These are phyloP conservation scores for Pseudozyma sp. DNA, from an alignment of 1,284 basidiomycete genomes.

Conservation along the genomic window DNA sequence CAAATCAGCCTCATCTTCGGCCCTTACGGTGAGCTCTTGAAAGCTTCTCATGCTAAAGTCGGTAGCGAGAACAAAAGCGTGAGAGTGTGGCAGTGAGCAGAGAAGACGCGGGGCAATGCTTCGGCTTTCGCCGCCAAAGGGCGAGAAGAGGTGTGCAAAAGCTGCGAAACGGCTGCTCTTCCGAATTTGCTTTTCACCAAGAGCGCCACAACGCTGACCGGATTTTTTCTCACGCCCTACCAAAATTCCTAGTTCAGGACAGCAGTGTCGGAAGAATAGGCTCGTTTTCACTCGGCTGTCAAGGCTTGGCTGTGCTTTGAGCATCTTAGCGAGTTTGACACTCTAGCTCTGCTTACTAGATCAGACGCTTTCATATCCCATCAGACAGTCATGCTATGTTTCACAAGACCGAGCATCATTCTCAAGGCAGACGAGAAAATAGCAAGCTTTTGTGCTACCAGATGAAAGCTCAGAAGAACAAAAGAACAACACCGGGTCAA, in stretches of 20 bases:
- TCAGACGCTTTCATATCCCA: too few relatives aligned
- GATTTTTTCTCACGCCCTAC: neutral
- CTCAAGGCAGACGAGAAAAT: neutral
- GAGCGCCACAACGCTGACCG: neutral
- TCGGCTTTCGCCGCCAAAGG: too few relatives aligned
- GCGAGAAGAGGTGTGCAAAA: too few relatives aligned
- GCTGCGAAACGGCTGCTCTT: neutral
- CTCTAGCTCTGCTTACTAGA: neutral
- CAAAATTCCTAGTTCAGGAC: neutral
- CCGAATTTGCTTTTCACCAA: neutral
- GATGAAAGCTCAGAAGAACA: neutral
- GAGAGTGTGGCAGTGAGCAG: too few relatives aligned
- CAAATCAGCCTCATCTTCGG: too few relatives aligned
- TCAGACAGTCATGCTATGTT: neutral
- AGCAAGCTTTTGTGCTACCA: neutral
- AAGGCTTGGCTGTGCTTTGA: neutral
- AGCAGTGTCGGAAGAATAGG: neutral
- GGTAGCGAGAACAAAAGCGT: too few relatives aligned
- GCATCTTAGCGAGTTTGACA: neutral
- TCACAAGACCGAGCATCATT: neutral
- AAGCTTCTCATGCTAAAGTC: too few relatives aligned
- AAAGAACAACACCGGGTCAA: neutral
- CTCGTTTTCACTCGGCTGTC: neutral
- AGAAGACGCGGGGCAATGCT: too few relatives aligned
- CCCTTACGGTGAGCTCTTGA: too few relatives aligned